Evolutionary conservation across 257 asterid species (phyloP).

Genomic region (Ophiorrhiza pumila): DNA sequence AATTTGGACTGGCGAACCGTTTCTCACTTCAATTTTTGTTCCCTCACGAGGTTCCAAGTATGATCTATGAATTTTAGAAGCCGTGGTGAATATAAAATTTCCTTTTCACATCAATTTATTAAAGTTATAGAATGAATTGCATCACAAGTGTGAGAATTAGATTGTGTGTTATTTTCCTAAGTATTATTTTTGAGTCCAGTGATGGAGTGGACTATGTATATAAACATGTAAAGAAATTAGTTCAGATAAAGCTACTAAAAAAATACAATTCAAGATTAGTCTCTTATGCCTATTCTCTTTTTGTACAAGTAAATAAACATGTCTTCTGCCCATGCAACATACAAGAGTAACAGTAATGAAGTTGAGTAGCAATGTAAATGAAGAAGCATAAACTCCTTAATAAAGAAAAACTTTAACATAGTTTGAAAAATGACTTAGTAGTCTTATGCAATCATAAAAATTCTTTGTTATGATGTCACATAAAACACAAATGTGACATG

Average conservation of each 20-base stretch:
- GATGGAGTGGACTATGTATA: background rate
- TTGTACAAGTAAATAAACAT: background rate
- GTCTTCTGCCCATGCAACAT: background rate
- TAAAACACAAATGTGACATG: too few relatives aligned
- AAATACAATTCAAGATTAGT: too few relatives aligned
- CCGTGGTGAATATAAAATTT: background rate
- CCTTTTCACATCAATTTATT: background rate
- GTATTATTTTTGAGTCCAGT: too few relatives aligned
- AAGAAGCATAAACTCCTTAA: background rate
- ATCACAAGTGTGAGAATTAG: background rate
- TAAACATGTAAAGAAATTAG: background rate
- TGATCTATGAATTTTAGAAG: constrained; percentile 39
- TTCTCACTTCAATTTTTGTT: constrained; percentile 37
- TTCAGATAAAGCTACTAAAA: background rate
- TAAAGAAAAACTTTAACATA: background rate
- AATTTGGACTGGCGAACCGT: constrained; percentile 47
- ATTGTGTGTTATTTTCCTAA: too few relatives aligned
- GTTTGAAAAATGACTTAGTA: background rate
- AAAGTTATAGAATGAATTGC: background rate
- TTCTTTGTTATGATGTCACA: background rate
- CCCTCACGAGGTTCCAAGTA: constrained; percentile 75
- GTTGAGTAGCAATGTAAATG: background rate
- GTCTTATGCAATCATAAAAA: background rate
- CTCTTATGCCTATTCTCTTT: background rate
- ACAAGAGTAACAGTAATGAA: background rate